phyloP scores from a whole-genome alignment of 805 yeast species.

The Saturnispora besseyi region DNA sequence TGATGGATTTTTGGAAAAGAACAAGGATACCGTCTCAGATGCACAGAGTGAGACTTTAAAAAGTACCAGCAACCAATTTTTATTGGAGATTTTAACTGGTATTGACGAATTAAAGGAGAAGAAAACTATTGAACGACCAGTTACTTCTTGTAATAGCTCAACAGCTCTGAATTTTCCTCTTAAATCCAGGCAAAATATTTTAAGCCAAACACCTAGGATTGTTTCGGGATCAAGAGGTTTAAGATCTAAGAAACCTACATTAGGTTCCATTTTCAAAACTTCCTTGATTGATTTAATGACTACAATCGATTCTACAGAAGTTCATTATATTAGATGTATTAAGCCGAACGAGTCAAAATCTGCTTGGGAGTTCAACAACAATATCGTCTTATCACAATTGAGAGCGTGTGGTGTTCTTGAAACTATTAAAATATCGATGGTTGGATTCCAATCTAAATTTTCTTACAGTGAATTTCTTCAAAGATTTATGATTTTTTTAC shows the following conservation, averaged over 20 bases:
- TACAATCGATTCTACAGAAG: slow-evolving; percentile 89
- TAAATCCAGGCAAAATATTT: no score
- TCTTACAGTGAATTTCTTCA: slow-evolving; percentile 86
- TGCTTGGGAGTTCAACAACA: slow-evolving; percentile 91
- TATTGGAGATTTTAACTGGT: slow-evolving; percentile 54
- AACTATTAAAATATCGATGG: slow-evolving; percentile 91
- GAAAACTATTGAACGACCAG: slow-evolving; percentile 12
- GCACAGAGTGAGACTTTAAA: slow-evolving; percentile 82
- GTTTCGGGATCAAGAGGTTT: slow-evolving; percentile 17
- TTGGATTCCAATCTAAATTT: slow-evolving; percentile 98
- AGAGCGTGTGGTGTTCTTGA: slow-evolving; percentile 98
- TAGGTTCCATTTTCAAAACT: slow-evolving; percentile 87
- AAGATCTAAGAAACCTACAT: slow-evolving; percentile 68
- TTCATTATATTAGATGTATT: slow-evolving; percentile 93
- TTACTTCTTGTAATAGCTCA: neutral
- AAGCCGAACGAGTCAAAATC: slow-evolving; percentile 90
- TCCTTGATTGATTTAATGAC: slow-evolving; percentile 88
- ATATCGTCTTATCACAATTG: slow-evolving; percentile 89
- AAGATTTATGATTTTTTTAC: slow-evolving; percentile 73
- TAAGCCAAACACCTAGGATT: neutral
- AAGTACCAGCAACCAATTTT: slow-evolving; percentile 57
- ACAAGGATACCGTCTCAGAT: slow-evolving; percentile 94
- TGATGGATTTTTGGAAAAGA: slow-evolving; percentile 93
- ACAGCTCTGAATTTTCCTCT: neutral
- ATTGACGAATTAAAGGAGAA: slow-evolving; percentile 46